Evolutionary conservation across 495 filamentous ascomycete genomes (phyloP).

Genomic region (Penicillium paradoxum): DNA sequence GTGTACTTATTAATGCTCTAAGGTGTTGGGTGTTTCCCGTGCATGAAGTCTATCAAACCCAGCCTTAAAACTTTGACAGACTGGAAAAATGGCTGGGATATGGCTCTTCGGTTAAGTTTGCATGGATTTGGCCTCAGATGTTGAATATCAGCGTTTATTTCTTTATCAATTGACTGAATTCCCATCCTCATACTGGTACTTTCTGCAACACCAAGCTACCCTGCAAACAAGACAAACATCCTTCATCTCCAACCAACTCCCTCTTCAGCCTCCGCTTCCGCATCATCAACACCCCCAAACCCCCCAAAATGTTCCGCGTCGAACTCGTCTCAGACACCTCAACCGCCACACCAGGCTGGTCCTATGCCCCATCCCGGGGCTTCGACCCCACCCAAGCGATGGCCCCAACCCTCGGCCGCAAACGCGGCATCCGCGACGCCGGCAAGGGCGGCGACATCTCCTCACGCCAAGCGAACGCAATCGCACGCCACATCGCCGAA

Average conservation of each 20-base stretch:
- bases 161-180: background rate
- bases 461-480: slow-evolving; percentile 69
- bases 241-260: slow-evolving; percentile 2
- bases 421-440: slow-evolving; percentile 57
- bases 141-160: background rate
- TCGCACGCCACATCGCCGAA: slow-evolving; percentile 69
- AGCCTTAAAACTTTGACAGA: background rate
- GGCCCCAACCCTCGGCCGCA: slow-evolving; percentile 54
- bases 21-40: slow-evolving; percentile 9
- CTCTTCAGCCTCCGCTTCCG: slow-evolving; percentile 2
- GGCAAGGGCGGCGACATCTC: slow-evolving; percentile 55
- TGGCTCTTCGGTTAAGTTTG: background rate
- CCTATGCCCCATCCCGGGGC: slow-evolving; percentile 76
- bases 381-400: slow-evolving; percentile 56
- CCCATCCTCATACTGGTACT: background rate
- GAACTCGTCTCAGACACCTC: slow-evolving; percentile 70
- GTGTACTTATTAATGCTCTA: slow-evolving; percentile 1
- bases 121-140: background rate
- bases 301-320: slow-evolving; percentile 54
- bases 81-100: background rate
- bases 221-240: slow-evolving; percentile 33
- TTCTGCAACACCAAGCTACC: background rate
- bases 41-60: slow-evolving; percentile 1
- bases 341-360: slow-evolving; percentile 73
- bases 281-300: background rate